Base-by-base conservation (phyloP, 768 basidiomycete genomes). In the Xerocomellus amylosporus region DNA sequence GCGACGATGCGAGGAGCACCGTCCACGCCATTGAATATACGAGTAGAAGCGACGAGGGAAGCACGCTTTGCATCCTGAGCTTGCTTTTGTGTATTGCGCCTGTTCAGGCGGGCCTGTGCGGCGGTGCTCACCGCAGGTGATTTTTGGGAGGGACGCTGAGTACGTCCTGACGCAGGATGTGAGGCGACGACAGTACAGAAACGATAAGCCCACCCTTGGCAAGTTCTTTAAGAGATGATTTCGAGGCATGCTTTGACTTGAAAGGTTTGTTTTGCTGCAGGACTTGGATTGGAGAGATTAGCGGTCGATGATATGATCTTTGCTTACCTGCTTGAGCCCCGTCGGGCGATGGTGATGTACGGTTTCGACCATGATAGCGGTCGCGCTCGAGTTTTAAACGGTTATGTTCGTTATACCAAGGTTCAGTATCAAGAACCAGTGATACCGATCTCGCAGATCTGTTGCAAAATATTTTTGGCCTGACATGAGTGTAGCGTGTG, bases 211-310 rank as follows among this genome's bases (percentile, higher is more conserved):
- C 41, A 85, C 93, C 94, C 78, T 96, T 96, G 31, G 91, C 85
- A 40, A 82, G 80, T 42, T 91, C 90, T 71, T 89, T 93, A 37
- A 97, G 64, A 0, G 88, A 78, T 1, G 88, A 84, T 73, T 97
- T 97, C 13, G 90, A 83, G 2, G 93, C 82, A 76, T 94, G 90
- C 68, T 86, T 90, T 2, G 92, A 92, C 74, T 98, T 98, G 79
- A 90, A 98, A 2, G 81, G 61, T 71, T 98, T 98, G 73, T 98
- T 97, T 78, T 84, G 75, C 91, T 94, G 58, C 15, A 19, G 42
- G 49, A 45, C 37, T 45, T 43, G 39, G 33, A 30, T 50, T 44
- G 22, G 36, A 56, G 41, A 19, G 36, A 43, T 47, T 5, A 19
- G 33, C 20, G 39, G 39, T 40, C 37, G 40, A 42, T 19, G 41